Conservation (phyloP, 192 early-diverging fungal species). For the Entomortierella beljakovae region DNA sequence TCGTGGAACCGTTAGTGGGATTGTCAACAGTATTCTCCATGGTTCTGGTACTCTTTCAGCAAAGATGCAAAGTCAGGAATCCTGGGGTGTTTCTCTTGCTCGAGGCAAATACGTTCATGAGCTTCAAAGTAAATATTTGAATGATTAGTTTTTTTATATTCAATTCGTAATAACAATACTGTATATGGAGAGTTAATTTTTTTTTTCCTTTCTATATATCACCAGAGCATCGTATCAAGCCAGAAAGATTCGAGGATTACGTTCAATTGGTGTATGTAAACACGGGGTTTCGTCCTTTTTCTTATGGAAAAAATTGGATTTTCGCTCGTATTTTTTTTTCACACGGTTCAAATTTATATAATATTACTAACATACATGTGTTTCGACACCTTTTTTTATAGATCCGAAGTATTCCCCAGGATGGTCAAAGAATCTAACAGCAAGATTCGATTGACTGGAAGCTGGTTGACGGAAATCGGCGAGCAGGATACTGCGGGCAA, state of each 20-base stretch:
- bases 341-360: neutral
- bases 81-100: slow-evolving; percentile 46
- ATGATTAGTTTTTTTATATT: slow-evolving; percentile 2
- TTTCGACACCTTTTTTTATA: slow-evolving; percentile 23
- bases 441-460: slow-evolving; percentile 86
- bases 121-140: slow-evolving; percentile 69
- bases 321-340: neutral
- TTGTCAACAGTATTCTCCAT: slow-evolving; percentile 53
- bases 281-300: slow-evolving; percentile 1
- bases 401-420: slow-evolving; percentile 79
- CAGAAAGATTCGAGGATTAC: slow-evolving; percentile 90
- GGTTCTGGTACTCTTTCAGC: slow-evolving; percentile 43
- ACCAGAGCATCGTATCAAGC: slow-evolving; percentile 84
- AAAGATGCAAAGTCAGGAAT: slow-evolving; percentile 48
- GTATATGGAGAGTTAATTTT: too few relatives aligned
- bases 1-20: slow-evolving; percentile 48
- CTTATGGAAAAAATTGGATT: too few relatives aligned
- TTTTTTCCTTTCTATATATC: neutral
- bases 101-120: slow-evolving; percentile 89
- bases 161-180: too few relatives aligned
- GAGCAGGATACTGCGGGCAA: slow-evolving; percentile 86
- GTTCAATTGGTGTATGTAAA: slow-evolving; percentile 70
- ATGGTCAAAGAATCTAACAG: slow-evolving; percentile 82
- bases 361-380: neutral
- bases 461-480: slow-evolving; percentile 90